These are phyloP conservation scores for Cynanchum wilfordii DNA, from an alignment of 257 asterid genomes.

Conservation along the genomic window DNA sequence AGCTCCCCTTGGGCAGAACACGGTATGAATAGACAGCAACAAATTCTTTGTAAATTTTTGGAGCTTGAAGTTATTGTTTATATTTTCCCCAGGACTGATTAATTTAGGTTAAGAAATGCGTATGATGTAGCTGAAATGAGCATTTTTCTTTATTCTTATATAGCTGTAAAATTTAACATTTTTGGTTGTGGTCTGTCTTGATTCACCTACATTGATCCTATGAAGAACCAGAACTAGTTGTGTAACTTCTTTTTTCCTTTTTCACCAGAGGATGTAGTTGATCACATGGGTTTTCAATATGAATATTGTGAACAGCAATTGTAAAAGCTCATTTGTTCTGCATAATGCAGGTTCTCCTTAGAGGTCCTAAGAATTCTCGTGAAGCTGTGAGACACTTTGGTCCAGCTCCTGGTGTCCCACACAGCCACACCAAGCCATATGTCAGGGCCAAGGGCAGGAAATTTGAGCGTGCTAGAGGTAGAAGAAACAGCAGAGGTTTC, in stretches of 20 bases:
- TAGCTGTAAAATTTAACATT: not conserved
- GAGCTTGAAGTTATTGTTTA: not conserved
- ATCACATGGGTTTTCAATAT: not conserved
- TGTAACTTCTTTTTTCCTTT: not conserved
- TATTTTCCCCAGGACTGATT: not conserved
- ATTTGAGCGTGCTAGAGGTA: constrained; percentile 86
- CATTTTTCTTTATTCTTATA: too few species aligned
- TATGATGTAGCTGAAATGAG: not conserved
- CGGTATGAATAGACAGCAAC: constrained; percentile 31
- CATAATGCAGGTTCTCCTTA: constrained; percentile 59
- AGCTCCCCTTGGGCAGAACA: constrained; percentile 96
- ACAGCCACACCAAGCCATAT: constrained; percentile 93
- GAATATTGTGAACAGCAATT: not conserved
- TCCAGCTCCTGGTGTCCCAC: constrained; percentile 99
- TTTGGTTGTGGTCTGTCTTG: not conserved
- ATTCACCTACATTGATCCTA: not conserved
- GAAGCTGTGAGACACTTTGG: constrained; percentile 98
- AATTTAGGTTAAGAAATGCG: not conserved
- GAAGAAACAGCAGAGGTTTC: constrained; percentile 80
- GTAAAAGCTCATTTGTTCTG: not conserved
- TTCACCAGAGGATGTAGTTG: not conserved
- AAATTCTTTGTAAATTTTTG: not conserved
- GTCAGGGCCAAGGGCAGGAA: constrained; percentile 92
- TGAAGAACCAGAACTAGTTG: not conserved
- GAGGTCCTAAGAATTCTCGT: constrained; percentile 84